A percentile compares a stretch with the other conserved stretches of the same genome.
These are phyloP conservation scores for Eucalyptus pauciflora DNA, from an alignment of 345 rosid species.

Conservation along the genomic window DNA sequence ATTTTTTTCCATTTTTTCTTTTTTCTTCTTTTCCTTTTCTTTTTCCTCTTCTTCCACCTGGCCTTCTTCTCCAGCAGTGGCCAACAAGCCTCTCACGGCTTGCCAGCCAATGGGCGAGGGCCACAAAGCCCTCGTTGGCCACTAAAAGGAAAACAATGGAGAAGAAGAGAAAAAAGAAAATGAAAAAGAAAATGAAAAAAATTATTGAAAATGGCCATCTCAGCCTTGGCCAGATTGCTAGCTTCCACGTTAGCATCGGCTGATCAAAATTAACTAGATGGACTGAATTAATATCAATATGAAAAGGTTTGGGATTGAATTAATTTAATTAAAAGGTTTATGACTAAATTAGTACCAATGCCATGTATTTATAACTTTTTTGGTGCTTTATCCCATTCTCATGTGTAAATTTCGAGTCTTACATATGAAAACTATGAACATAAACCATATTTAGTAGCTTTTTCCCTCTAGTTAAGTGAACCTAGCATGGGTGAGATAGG, in stretches of 20 bases:
- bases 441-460: neutral
- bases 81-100: too few relatives aligned
- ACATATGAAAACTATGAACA: neutral
- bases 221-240: rapidly evolving
- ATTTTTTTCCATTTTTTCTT: too few relatives aligned
- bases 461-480: neutral
- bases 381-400: neutral
- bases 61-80: too few relatives aligned
- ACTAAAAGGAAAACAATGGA: too few relatives aligned
- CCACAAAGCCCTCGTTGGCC: rapidly evolving
- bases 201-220: rapidly evolving
- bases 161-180: too few relatives aligned
- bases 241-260: rapidly evolving
- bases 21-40: too few relatives aligned
- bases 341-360: rapidly evolving
- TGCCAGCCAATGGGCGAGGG: too few relatives aligned
- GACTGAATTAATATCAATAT: rapidly evolving
- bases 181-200: too few relatives aligned
- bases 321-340: too few relatives aligned
- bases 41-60: too few relatives aligned
- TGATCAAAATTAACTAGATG: rapidly evolving
- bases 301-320: rapidly evolving
- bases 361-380: too few relatives aligned
- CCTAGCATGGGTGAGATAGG: neutral
- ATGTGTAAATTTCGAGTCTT: neutral